These are phyloP conservation scores for Venustampulla echinocandica DNA, from an alignment of 495 filamentous ascomycete species.

Conservation along the genomic window DNA sequence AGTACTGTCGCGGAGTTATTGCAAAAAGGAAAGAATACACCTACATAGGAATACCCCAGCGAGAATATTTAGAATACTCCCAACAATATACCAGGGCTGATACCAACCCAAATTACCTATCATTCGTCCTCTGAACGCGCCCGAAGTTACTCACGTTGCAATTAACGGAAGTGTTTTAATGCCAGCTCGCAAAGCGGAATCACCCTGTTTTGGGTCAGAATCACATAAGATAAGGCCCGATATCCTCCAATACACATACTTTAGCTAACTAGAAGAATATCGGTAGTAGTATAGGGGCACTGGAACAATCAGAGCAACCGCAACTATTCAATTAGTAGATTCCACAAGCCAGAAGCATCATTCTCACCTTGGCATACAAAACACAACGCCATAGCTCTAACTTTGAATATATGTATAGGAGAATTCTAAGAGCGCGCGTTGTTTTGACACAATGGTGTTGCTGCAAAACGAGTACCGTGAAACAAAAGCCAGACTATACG, in stretches of 20 bases:
- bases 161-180: slow-evolving; percentile 37
- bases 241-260: too few species aligned
- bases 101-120: slow-evolving; percentile 40
- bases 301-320: too few species aligned
- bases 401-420: slow-evolving; percentile 40
- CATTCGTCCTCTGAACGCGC: slow-evolving; percentile 43
- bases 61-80: slow-evolving; percentile 37
- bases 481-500: slow-evolving; percentile 35
- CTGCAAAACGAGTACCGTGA: slow-evolving; percentile 35
- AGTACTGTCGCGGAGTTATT: too few species aligned
- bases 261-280: slow-evolving; percentile 43
- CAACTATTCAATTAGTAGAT: too few species aligned
- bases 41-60: slow-evolving; percentile 44
- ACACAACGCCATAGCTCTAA: too few species aligned
- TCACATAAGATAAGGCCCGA: too few species aligned
- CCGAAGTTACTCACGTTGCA: slow-evolving; percentile 14
- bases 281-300: slow-evolving; percentile 42
- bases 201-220: too few species aligned
- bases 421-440: slow-evolving; percentile 35
- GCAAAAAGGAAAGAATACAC: too few species aligned
- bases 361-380: too few species aligned
- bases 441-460: slow-evolving; percentile 43
- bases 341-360: too few species aligned
- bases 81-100: slow-evolving; percentile 43
- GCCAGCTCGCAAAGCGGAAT: slow-evolving; percentile 29